Evolutionary conservation across 495 filamentous ascomycete species (phyloP).

Genomic region (Aspergillus funiculosus): DNA sequence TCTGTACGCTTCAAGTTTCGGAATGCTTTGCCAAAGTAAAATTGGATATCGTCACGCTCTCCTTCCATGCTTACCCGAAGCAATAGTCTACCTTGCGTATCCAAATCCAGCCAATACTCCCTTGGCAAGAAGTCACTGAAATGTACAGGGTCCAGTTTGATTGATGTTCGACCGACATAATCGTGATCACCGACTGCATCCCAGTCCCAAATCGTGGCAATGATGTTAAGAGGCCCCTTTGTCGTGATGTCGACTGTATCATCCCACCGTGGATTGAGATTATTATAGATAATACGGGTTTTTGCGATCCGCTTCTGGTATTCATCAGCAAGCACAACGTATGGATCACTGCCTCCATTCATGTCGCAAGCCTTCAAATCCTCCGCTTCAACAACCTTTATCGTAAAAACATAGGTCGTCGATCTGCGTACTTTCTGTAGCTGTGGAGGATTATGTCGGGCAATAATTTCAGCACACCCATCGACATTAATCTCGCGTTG

Average conservation of each 20-base stretch:
- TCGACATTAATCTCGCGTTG: slow-evolving; percentile 92
- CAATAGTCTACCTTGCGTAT: slow-evolving; percentile 87
- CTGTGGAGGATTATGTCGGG: slow-evolving; percentile 54
- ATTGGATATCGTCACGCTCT: slow-evolving; percentile 96
- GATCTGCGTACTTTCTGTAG: slow-evolving; percentile 52
- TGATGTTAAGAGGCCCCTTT: slow-evolving; percentile 82
- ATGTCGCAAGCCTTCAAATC: slow-evolving; percentile 97
- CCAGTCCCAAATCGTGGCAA: slow-evolving; percentile 98
- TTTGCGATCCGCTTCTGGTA: slow-evolving; percentile 97
- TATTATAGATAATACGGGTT: slow-evolving; percentile 85
- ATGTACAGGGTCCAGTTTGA: slow-evolving; percentile 91
- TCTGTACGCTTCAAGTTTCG: slow-evolving; percentile 90
- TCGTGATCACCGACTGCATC: slow-evolving; percentile 97
- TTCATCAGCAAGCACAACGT: slow-evolving; percentile 94
- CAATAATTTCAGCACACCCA: slow-evolving; percentile 77
- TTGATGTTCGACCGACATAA: slow-evolving; percentile 86
- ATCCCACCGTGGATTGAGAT: slow-evolving; percentile 95
- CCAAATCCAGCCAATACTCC: slow-evolving; percentile 96
- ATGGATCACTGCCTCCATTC: slow-evolving; percentile 90
- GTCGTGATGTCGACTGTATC: slow-evolving; percentile 95
- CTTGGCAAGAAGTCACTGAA: slow-evolving; percentile 92
- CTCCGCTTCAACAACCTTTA: slow-evolving; percentile 98
- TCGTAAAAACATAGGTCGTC: slow-evolving; percentile 92
- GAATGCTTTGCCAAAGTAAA: slow-evolving; percentile 97
- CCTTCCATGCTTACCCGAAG: slow-evolving; percentile 97